Evolutionary conservation across 805 yeast genomes (phyloP).

Genomic region (Wickerhamomyces mucosus): DNA sequence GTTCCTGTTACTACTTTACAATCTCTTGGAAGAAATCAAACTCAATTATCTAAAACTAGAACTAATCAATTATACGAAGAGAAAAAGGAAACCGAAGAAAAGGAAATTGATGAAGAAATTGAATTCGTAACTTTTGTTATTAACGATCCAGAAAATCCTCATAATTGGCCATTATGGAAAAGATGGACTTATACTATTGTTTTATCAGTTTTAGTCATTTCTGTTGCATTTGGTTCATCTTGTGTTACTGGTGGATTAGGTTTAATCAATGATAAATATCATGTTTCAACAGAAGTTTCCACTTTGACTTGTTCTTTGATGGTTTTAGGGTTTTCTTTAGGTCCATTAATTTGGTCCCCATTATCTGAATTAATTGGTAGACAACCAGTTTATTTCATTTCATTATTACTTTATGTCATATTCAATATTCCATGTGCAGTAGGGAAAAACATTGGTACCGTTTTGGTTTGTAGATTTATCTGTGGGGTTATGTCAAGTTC

Average conservation of each 20-base stretch:
- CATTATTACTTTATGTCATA: constrained; percentile 63
- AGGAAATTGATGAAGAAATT: constrained; percentile 49
- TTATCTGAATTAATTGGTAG: constrained; percentile 80
- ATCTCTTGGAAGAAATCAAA: constrained; percentile 46
- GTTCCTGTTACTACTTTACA: constrained; percentile 73
- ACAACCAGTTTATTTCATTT: constrained; percentile 70
- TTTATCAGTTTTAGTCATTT: constrained; percentile 64
- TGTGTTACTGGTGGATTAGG: constrained; percentile 80
- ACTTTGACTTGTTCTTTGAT: constrained; percentile 72
- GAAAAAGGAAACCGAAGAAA: constrained; percentile 19
- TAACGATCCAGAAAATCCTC: constrained; percentile 84
- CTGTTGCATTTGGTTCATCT: constrained; percentile 91
- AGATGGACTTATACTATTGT: constrained; percentile 63
- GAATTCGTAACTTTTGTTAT: constrained; percentile 78
- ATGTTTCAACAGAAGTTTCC: constrained; percentile 72
- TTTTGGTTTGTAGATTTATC: constrained; percentile 73
- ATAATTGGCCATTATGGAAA: constrained; percentile 56
- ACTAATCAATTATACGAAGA: constrained; percentile 20
- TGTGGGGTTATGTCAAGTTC: constrained; percentile 84
- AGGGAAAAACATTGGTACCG: constrained; percentile 72
- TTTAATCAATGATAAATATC: constrained; percentile 53
- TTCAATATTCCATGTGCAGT: constrained; percentile 85
- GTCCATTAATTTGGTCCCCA: constrained; percentile 88
- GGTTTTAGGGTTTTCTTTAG: constrained; percentile 84
- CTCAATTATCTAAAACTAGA: constrained; percentile 27